These are phyloP conservation scores for Ustilago sp. DNA, from an alignment of 1,284 basidiomycete species.

Conservation along the genomic window DNA sequence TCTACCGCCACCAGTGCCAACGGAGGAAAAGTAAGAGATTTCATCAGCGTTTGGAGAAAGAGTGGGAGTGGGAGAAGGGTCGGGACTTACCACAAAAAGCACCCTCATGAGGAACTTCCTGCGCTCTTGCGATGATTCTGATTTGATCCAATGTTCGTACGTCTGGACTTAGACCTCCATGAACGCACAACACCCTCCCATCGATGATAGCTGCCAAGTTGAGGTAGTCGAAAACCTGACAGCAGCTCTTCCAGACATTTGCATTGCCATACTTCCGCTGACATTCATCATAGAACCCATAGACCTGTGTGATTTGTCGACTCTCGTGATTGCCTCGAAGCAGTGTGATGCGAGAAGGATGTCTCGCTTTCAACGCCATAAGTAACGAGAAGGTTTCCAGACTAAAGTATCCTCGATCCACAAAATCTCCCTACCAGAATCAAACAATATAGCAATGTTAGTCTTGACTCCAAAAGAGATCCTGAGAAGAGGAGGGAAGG, in stretches of 20 bases:
- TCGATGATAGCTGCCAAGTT: slow-evolving; percentile 96
- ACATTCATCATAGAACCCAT: slow-evolving; percentile 95
- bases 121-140: slow-evolving; percentile 92
- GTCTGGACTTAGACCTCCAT: slow-evolving; percentile 95
- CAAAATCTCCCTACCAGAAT: slow-evolving; percentile 86
- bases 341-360: slow-evolving; percentile 90
- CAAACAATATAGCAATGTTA: not conserved
- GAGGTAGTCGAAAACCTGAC: slow-evolving; percentile 99
- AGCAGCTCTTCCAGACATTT: slow-evolving; percentile 98
- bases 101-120: slow-evolving; percentile 98
- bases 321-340: slow-evolving; percentile 95
- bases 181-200: slow-evolving; percentile 98
- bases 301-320: slow-evolving; percentile 96
- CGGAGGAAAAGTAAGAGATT: slow-evolving; percentile 76
- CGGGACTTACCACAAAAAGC: slow-evolving; percentile 76
- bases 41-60: not conserved
- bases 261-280: slow-evolving; percentile 91
- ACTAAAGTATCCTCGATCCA: slow-evolving; percentile 95
- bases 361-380: slow-evolving; percentile 89
- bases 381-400: slow-evolving; percentile 93
- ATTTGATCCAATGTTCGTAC: slow-evolving; percentile 99
- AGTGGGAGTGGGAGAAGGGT: not conserved
- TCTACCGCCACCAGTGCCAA: slow-evolving; percentile 75
- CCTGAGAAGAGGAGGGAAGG: not conserved
- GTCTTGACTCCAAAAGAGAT: not conserved